Base-by-base conservation (phyloP, 1,284 basidiomycete genomes). In the Rhodotorula sp. region DNA sequence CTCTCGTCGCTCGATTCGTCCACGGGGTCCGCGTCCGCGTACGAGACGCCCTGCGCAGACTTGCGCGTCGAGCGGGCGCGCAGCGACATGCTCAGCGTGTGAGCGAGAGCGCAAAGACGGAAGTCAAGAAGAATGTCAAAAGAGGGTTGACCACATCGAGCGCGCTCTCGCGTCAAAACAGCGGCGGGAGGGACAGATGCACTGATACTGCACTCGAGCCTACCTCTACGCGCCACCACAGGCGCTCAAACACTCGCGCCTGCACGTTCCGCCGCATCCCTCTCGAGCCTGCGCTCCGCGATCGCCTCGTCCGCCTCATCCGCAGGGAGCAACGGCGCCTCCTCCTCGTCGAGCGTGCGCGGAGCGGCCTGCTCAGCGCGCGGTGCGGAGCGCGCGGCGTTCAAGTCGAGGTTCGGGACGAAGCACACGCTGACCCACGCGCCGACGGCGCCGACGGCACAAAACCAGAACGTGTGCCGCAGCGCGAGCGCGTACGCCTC, bases 401-500 rank as follows among this genome's bases (percentile, higher is more conserved):
- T 41, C 50, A 63, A 41, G 52, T 63, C 50, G 34, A 63, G 61
- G 34, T 63, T 19, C 4, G 61, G 61, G 42, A 63, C 67, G 27
- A 60, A 69, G 10, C 59, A n/a, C 7, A 44, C 42, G 44, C 48
- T 54, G 14, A 61, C 9, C 63, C 63, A 91, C 0, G 89, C 89
- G 34, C 88, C 72, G 21, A 91, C 79, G 0, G 89, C 89, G 45
- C 89, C 71, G 86, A 84, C 78, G 88, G 89, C 86, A 2, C 90
- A 88, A 77, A 88, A 89, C 71, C 93, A 87, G 83, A 97, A 98
- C 67, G 95, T 92, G 74, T 88, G 87, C 77, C 87, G 87, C 75
- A 97, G 84, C 57, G 92, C 91, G 78, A 88, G 87, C 44, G 88
- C 87, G 82, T 97, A 98, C 0, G 91, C 91, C 74, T 87, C 86